Conservation (phyloP, 768 basidiomycete genomes). For the Pleurotus ostreatus region DNA sequence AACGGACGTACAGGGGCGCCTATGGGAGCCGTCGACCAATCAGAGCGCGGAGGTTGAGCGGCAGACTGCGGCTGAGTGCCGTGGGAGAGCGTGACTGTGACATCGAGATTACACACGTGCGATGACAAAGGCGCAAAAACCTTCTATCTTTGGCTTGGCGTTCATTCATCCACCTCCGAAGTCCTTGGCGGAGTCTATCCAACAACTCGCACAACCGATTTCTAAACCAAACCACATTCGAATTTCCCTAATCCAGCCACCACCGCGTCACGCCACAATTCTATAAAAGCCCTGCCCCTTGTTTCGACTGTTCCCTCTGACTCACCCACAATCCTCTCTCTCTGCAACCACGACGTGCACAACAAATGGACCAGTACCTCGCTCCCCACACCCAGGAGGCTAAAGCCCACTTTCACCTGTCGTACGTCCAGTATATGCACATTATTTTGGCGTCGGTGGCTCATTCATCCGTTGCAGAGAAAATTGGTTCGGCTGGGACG, state of each 20-base stretch:
- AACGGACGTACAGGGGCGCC: too few species aligned
- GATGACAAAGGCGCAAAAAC: not conserved
- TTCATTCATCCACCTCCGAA: conserved; percentile 2
- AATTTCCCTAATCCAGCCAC: conserved; percentile 28
- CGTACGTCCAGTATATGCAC: conserved; percentile 37
- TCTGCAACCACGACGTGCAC: conserved; percentile 1
- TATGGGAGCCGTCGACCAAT: not conserved
- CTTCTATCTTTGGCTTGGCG: not conserved
- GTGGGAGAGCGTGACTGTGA: not conserved
- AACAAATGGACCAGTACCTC: conserved; percentile 64
- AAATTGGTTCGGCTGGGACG: conserved; percentile 66
- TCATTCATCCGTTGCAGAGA: conserved; percentile 40
- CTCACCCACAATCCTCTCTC: conserved; percentile 1
- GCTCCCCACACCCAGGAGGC: conserved; percentile 75
- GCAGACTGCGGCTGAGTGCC: not conserved
- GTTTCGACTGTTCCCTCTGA: not conserved
- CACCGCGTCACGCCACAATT: conserved; percentile 3
- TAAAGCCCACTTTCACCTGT: conserved; percentile 61
- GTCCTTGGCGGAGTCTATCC: conserved; percentile 3
- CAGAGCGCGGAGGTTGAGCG: conserved; percentile 5
- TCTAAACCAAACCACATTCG: too few species aligned
- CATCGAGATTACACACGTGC: not conserved
- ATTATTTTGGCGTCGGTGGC: conserved; percentile 6
- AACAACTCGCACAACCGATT: not conserved
- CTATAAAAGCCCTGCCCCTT: conserved; percentile 1